Percentiles rank a stretch among this genome's conserved stretches.
Evolutionary conservation across 2,329 filamentous ascomycete genomes (phyloP).

Genomic region (Calonectria ilicicola): DNA sequence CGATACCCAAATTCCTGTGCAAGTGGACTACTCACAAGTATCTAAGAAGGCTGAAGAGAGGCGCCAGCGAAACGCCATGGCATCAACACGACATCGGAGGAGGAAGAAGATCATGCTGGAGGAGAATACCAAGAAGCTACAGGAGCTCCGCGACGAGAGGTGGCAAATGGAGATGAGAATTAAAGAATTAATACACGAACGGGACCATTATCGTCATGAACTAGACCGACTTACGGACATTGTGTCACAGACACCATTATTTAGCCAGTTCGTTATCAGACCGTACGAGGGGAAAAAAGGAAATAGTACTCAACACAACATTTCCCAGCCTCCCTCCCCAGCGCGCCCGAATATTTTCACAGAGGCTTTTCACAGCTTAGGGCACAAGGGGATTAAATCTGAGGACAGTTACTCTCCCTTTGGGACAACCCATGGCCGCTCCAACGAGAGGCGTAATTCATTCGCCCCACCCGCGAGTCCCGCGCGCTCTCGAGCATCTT

Average conservation of each 20-base stretch:
- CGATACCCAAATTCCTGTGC: slow-evolving; percentile 65
- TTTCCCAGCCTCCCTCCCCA: no score
- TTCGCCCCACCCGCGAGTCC: no score
- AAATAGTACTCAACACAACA: no score
- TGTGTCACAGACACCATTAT: slow-evolving; percentile 69
- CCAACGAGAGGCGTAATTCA: no score
- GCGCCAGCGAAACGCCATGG: slow-evolving; percentile 84
- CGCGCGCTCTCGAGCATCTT: no score
- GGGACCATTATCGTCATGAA: slow-evolving; percentile 80
- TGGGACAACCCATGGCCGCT: no score
- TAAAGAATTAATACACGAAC: slow-evolving; percentile 69
- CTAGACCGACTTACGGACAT: slow-evolving; percentile 77
- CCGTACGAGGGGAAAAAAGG: slow-evolving; percentile 40
- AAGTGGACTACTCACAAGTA: slow-evolving; percentile 83
- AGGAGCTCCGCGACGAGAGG: slow-evolving; percentile 75
- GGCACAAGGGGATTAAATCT: no score
- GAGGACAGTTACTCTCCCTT: no score
- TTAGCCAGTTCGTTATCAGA: slow-evolving; percentile 63
- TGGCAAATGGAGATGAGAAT: slow-evolving; percentile 71
- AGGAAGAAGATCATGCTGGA: slow-evolving; percentile 86
- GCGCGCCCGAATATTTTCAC: no score
- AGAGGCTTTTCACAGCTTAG: no score
- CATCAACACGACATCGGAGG: slow-evolving; percentile 84
- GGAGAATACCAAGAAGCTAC: slow-evolving; percentile 76
- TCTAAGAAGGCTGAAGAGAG: slow-evolving; percentile 89